Evolutionary conservation across 768 basidiomycete species (phyloP).

Genomic region (Suillus ampliporus): DNA sequence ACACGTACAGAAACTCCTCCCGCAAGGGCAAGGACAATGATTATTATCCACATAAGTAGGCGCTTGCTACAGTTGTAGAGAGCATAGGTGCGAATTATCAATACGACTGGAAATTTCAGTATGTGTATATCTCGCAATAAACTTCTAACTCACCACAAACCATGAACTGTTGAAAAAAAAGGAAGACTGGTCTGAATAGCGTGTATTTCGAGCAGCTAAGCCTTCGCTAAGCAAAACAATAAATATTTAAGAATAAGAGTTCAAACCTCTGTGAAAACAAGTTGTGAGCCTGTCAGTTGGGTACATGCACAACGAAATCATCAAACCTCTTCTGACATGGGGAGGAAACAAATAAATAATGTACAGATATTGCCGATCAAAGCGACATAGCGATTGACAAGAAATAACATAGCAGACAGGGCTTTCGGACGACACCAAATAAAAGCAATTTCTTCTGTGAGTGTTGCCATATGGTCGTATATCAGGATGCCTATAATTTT

Average conservation of each 20-base stretch:
- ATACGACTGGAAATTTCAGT: conserved; percentile 38
- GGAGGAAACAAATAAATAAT: conserved; percentile 34
- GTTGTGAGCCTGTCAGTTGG: conserved; percentile 3
- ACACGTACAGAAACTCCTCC: conserved; percentile 43
- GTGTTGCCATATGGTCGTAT: conserved; percentile 37
- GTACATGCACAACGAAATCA: background rate
- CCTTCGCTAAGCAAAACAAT: background rate
- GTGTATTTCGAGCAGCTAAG: conserved; percentile 47
- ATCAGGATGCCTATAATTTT: conserved; percentile 29
- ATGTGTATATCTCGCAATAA: background rate
- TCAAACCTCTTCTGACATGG: conserved; percentile 8
- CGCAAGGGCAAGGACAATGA: conserved; percentile 36
- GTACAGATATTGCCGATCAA: conserved; percentile 46
- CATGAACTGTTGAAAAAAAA: conserved; percentile 51
- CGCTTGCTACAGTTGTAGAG: conserved; percentile 51
- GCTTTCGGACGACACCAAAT: conserved; percentile 51
- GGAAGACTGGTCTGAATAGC: conserved; percentile 45
- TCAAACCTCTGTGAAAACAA: conserved; percentile 12
- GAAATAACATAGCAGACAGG: conserved; percentile 49
- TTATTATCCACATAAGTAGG: conserved; percentile 43
- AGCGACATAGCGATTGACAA: conserved; percentile 55
- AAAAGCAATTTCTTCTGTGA: conserved; percentile 44
- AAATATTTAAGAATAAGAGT: background rate
- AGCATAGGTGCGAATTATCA: conserved; percentile 56
- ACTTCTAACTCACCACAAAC: conserved; percentile 47